Percentiles rank a stretch among this genome's conserved stretches.
Conservation (phyloP, 805 yeast species). For the Torulaspora indica region DNA sequence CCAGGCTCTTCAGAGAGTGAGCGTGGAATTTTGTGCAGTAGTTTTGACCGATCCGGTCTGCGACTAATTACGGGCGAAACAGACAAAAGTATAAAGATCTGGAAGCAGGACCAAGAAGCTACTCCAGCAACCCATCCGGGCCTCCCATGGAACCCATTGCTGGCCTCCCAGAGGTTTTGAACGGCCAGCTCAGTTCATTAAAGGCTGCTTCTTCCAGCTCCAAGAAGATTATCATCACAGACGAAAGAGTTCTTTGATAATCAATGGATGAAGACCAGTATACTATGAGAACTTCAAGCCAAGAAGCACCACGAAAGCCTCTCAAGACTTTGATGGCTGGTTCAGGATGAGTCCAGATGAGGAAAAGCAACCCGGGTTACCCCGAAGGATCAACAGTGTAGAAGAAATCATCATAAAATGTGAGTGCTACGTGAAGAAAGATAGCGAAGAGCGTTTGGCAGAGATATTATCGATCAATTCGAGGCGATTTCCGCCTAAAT, state of each 20-base stretch:
- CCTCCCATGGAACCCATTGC: conserved; percentile 32
- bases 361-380: conserved; percentile 27
- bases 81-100: conserved; percentile 80
- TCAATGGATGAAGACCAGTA: not conserved
- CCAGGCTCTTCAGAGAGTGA: conserved; percentile 72
- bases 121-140: conserved; percentile 31
- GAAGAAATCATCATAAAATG: conserved; percentile 69
- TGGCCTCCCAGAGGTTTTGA: conserved; percentile 30
- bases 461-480: conserved; percentile 75
- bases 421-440: conserved; percentile 76
- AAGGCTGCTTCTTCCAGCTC: too few species aligned
- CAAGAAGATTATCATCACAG: not conserved
- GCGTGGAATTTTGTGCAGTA: conserved; percentile 60
- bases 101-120: conserved; percentile 47
- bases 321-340: not conserved
- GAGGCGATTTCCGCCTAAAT: conserved; percentile 71
- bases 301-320: not conserved
- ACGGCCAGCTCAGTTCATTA: too few species aligned
- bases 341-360: conserved; percentile 20
- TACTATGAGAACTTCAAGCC: not conserved
- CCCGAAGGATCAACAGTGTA: conserved; percentile 30
- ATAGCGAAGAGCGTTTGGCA: conserved; percentile 72
- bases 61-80: conserved; percentile 82
- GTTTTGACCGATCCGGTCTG: conserved; percentile 75
- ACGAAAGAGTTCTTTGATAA: not conserved